Base-by-base conservation (phyloP, 257 asterid genomes). In the Fraxinus quadrangulata region DNA sequence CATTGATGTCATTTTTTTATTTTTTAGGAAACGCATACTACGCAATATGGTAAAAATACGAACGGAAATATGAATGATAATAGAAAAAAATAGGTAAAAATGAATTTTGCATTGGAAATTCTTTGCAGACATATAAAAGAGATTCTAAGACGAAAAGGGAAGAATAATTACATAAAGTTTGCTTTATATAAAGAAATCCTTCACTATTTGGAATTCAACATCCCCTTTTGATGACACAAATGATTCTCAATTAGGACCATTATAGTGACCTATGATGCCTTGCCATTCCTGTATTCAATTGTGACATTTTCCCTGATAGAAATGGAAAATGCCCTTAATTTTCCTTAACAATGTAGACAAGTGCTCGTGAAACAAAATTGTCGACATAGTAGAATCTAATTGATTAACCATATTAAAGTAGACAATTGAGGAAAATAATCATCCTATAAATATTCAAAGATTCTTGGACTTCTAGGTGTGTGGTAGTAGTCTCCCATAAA, bases 141-240 rank as follows among this genome's bases (percentile, higher is more conserved):
- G 69, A 63, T 63, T 63, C 69, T 63, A 1, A 63, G 79, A 77
- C 70, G 47, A 30, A 77, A 75, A 75, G 37, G 59, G 75, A 72
- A 72, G 59, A 79, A 79, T 75, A 67, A 23, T 26, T 71, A 2
- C 11, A 66, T 51, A 82, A 71, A 23, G 78, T 51, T 34, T 21
- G 37, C 82, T 82, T 78, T 78, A 12, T 78, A 31, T 67, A 74
- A 70, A 75, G 63, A 28, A 51, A n/a, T 42, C 23, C 5, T 82
- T 45, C 13, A 37, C 37, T n/a, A 47, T 61, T 75, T 77, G 80
- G 63, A 71, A 31, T 28, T 56, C 72, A 30, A 40, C 31, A 63
- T 66, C 49, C 56, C 42, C 23, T 63, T 77, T 67, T 73, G 68
- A 65, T 16, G 16, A 65, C 28, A 45, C 21, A 47, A 10, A 42